A percentile compares a stretch with the other conserved stretches of the same genome.
Conservation (phyloP, 148 eudicot genomes). For the Fagopyrum tataricum region DNA sequence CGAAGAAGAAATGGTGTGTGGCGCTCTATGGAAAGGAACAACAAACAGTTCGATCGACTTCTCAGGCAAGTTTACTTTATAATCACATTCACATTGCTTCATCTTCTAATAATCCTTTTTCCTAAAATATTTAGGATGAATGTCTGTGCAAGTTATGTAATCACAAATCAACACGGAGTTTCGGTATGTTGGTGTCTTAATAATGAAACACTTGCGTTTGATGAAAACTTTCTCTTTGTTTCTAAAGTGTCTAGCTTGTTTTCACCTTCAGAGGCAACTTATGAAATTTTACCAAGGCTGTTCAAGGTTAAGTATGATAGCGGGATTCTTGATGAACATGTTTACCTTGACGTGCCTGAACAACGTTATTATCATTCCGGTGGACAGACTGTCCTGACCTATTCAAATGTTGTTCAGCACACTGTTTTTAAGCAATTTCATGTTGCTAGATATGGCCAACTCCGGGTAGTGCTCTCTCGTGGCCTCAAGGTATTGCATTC, state of each 20-base stretch:
- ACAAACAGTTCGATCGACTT: conserved; percentile 73
- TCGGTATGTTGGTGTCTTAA: conserved; percentile 59
- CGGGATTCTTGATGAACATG: conserved; percentile 86
- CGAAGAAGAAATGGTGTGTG: conserved; percentile 96
- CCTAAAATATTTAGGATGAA: conserved; percentile 47
- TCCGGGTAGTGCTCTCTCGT: conserved; percentile 74
- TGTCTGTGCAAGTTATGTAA: conserved; percentile 98
- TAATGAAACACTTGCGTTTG: no score
- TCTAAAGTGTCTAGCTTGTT: neutral
- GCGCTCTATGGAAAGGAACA: conserved; percentile 90
- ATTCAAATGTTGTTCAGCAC: conserved; percentile 83
- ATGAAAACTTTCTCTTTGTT: neutral
- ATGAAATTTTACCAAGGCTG: conserved; percentile 84
- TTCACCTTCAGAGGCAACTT: conserved; percentile 69
- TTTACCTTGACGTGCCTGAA: conserved; percentile 87
- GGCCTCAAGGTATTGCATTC: conserved; percentile 59
- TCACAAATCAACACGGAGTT: conserved; percentile 90
- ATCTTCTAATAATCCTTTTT: neutral
- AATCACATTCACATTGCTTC: neutral
- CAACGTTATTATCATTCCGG: conserved; percentile 67
- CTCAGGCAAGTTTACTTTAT: conserved; percentile 39
- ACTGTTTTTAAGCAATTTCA: conserved; percentile 88
- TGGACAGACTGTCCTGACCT: conserved; percentile 75
- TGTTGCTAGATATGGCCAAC: conserved; percentile 92
- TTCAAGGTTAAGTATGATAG: conserved; percentile 88